Base-by-base conservation (phyloP, 2,329 filamentous ascomycete genomes). In the Catunica adiposa region DNA sequence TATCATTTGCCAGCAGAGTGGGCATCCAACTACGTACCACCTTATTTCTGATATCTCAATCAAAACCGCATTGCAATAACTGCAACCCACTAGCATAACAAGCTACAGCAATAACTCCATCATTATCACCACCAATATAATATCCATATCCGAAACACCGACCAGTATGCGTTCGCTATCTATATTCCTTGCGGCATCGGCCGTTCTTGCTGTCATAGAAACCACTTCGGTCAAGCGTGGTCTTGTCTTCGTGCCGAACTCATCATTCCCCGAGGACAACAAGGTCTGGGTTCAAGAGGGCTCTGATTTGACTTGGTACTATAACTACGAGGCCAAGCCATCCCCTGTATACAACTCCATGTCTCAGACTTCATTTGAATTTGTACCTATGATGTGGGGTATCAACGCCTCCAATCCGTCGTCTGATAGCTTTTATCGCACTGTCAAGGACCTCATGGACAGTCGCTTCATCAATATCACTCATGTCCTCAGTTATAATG, bases 301-400 rank as follows among this genome's bases (percentile, higher is more conserved):
- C 38, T 78, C 76, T 17, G 76, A 80, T 44, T 68, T 90, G 56
- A 83, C 80, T 2, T 92, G 86, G 86, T 92, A 92, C 72, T 92
- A 90, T 75, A 90, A 89, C 71, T 92, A 89, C 67, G 67, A 69
- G 25, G 63, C 72, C 20, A 64, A 66, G 2, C 84, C 85, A 1
- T 78, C 80, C 0, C 59, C 72, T 0, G 69, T 69, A 44, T 82
- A 75, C 64, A 61, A 66, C 42, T 66, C 71, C 52, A 63, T 72
- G 29, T 62, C 73, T 0, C 76, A 82, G 61, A 69, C 71, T 14
- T 66, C 73, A 14, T 78, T 90, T 61, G 75, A 86, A 65, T 92
- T 87, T 66, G 80, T 90, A n/a, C 56, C 56, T 46, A 61, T 61
- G 60, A 57, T 61, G 52, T 59, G 54, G 57, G 58, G 60, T 53